Conservation (phyloP, 2,329 filamentous ascomycete species). For the Scedosporium apiospermum region DNA sequence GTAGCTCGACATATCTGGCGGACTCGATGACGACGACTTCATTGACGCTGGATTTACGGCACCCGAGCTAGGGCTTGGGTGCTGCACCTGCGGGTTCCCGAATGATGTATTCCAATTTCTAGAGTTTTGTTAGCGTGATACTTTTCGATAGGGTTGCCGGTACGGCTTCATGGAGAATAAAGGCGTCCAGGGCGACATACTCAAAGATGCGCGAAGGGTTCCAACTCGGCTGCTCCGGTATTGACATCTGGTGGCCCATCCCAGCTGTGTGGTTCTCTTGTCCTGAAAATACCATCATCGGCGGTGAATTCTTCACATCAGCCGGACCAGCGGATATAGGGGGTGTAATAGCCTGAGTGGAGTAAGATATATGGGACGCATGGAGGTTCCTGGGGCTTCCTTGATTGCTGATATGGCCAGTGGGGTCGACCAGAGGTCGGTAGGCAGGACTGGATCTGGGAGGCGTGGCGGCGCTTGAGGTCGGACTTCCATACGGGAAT, state of each 20-base stretch:
- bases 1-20: conserved; percentile 6
- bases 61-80: conserved; percentile 23
- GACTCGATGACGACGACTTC: conserved; percentile 19
- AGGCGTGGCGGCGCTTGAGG: conserved; percentile 54
- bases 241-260: conserved; percentile 43
- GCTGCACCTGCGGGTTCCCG: background rate
- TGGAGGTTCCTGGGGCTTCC: background rate
- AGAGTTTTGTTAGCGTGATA: conserved; percentile 3
- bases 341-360: background rate
- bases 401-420: conserved; percentile 33
- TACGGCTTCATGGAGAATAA: too few species aligned
- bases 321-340: background rate
- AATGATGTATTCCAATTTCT: conserved; percentile 5
- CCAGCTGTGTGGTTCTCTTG: background rate
- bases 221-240: conserved; percentile 62
- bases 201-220: conserved; percentile 84
- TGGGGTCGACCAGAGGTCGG: conserved; percentile 35
- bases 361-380: background rate
- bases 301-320: background rate
- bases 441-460: conserved; percentile 30
- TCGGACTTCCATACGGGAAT: conserved; percentile 80
- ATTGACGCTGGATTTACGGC: conserved; percentile 35
- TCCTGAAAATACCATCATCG: conserved; percentile 9
- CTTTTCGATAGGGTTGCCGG: background rate
- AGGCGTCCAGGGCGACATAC: conserved; percentile 43